A percentile compares a stretch with the other conserved stretches of the same genome.
Conservation (phyloP, 352 stramenopile genomes). For the Saprolegnia parasitica region DNA sequence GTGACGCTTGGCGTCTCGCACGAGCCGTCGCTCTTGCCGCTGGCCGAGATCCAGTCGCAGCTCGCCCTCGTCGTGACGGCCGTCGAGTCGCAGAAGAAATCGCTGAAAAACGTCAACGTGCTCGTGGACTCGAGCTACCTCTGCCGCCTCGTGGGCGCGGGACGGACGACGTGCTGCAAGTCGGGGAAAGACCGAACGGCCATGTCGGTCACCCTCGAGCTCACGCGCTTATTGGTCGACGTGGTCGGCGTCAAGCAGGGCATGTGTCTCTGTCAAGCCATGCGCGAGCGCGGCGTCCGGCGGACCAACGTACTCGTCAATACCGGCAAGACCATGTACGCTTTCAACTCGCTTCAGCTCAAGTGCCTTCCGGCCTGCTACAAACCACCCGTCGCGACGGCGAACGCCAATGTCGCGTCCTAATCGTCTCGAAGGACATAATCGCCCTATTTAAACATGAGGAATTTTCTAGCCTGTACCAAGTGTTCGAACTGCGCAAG, state of each 20-base stretch:
- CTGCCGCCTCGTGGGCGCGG: slow-evolving; percentile 87
- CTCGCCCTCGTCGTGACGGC: slow-evolving; percentile 45
- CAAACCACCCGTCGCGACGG: slow-evolving; percentile 78
- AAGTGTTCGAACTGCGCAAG: not conserved
- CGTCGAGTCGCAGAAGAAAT: slow-evolving; percentile 53
- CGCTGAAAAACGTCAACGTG: slow-evolving; percentile 86
- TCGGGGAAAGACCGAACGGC: slow-evolving; percentile 96
- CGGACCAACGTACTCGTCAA: slow-evolving; percentile 82
- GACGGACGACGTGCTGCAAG: slow-evolving; percentile 95
- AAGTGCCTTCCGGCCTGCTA: slow-evolving; percentile 96
- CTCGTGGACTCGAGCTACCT: slow-evolving; percentile 82
- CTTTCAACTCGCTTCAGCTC: slow-evolving; percentile 96
- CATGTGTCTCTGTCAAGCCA: slow-evolving; percentile 78
- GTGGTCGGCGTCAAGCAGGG: slow-evolving; percentile 85
- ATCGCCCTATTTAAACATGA: not conserved
- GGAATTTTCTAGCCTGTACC: too few species aligned
- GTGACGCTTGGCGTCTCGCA: slow-evolving; percentile 42
- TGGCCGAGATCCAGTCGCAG: slow-evolving; percentile 52
- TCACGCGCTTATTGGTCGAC: slow-evolving; percentile 86
- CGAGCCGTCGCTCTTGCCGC: slow-evolving; percentile 4
- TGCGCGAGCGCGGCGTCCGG: slow-evolving; percentile 79
- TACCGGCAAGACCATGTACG: slow-evolving; percentile 90
- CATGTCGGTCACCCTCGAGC: slow-evolving; percentile 96
- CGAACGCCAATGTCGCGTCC: slow-evolving; percentile 68
- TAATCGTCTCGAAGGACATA: slow-evolving; percentile 33